Base-by-base conservation (phyloP, 345 rosid genomes). In the Streptanthus diversifolius region DNA sequence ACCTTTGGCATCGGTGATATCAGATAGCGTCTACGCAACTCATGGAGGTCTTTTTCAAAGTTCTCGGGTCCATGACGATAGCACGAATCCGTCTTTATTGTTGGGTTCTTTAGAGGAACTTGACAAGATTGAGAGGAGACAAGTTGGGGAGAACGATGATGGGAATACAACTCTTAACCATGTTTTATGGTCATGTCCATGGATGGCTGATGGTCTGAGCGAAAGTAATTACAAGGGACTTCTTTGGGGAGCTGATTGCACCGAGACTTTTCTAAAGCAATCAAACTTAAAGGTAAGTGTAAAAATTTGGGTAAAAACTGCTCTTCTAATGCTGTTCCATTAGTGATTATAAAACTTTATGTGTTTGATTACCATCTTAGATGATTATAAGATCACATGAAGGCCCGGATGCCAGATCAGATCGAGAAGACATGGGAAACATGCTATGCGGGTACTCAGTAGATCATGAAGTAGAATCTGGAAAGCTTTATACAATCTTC, bases 31-130 rank as follows among this genome's bases (percentile, higher is more conserved):
- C 52, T 81, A 79, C 68, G 76, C 82, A 64, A 78, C 84, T 7
- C 84, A 83, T 63, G 86, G 86, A 41, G 86, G 86, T 30, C 81
- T 83, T 45, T 83, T 81, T 61, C 81, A 80, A 58, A 75, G 79
- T 21, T 59, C 57, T 48, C 47, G 30, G 4, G 45, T 59, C 71
- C 76, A 35, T 12, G 64, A 73, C 39, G 68, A 70, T 13, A 65
- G 57, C 32, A 18, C 9, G 30, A 66, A 80, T 66, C 58, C 70
- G n/a, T 43, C 57, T 22, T 72, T 76, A 63, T 51, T 71, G 65
- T 45, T 81, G 71, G 86, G 86, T 52, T 78, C 77, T 32, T 21
- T 81, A 43, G 79, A 73, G 54, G 86, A 83, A 29, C 75, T 83
- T 7, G 73, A 69, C 56, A 47, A 71, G 71, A 60, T 79, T 49